Evolutionary conservation across 2,329 filamentous ascomycete species (phyloP), one percentile per base, ranked within the genome.

Genomic region (Neonectria sp.): DNA sequence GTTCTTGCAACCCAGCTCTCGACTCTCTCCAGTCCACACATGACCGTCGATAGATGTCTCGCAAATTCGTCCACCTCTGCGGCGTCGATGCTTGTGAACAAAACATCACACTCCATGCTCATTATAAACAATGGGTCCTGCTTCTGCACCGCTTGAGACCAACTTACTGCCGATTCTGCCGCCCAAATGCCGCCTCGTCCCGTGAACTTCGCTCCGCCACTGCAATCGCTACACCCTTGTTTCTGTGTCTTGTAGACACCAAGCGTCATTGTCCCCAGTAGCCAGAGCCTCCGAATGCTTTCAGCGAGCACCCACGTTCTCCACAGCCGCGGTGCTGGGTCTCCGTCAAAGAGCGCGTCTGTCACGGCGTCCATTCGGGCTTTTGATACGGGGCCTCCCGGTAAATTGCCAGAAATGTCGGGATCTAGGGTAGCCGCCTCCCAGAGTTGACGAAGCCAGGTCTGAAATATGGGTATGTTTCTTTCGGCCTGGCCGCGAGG

Each of bases 281-380:
- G 55, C 60, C 60, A 67, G 33, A 52, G 59, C 2, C 65, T 51
- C 7, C 65, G 60, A n/a, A 67, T 52, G n/a, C 60, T 67, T 17
- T 67, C 65, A 1, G 65, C 56, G 4, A 67, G 37, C 6, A 67
- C 60, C 65, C 65, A 67, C 25, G 49, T 49, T 21, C 55, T 57
- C 65, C 65, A 67, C 4, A 67, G 27, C 4, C 60, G 60, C 12
- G 65, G 65, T 25, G 53, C 45, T 11, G 60, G 40, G 25, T 67
- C 60, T 6, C 64, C 64, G 7, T 67, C 64, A 43, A 67, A 60
- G 11, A 64, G 35, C 25, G 51, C 49, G 21, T 67, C 60, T 24
- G 24, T 52, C 5, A 29, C 52, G 11, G 21, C 40, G 46, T 35
- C 40, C 3, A 7, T 21, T 13, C 40, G 33, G 2, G 27, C 35